A percentile compares a stretch with the other conserved stretches of the same genome.
These are phyloP conservation scores for Ophiostoma ips DNA, from an alignment of 2,329 filamentous ascomycete genomes.

Conservation along the genomic window DNA sequence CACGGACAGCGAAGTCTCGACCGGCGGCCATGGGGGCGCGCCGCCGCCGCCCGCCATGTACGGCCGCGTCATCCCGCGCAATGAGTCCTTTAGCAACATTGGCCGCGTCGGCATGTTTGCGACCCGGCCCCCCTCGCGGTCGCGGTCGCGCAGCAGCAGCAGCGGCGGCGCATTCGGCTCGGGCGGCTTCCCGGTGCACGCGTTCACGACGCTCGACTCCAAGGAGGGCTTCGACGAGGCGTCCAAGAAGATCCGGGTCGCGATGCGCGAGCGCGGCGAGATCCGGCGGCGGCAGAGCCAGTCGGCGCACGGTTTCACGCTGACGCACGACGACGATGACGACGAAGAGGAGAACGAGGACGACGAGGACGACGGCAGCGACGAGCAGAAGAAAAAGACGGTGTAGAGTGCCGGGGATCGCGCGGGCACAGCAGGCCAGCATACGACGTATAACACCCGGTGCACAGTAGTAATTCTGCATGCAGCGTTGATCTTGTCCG, in stretches of 20 bases:
- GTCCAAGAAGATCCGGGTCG: conserved; percentile 66
- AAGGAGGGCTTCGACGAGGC: conserved; percentile 69
- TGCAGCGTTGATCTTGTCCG: no score
- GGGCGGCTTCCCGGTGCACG: conserved; percentile 50
- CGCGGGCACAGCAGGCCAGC: no score
- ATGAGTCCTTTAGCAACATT: conserved; percentile 89
- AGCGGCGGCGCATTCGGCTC: conserved; percentile 48
- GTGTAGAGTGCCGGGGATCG: conserved; percentile 3
- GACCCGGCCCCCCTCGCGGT: conserved; percentile 61
- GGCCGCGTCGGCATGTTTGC: conserved; percentile 81
- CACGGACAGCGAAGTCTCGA: conserved; percentile 36
- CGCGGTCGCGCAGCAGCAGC: conserved; percentile 63
- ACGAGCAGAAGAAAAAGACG: conserved; percentile 9
- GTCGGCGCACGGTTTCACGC: conserved; percentile 9
- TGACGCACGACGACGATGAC: conserved; percentile 11
- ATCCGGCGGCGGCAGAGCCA: conserved; percentile 40
- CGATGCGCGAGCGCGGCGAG: conserved; percentile 67
- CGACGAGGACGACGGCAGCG: conserved; percentile 11
- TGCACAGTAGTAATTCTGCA: no score
- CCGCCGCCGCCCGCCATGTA: conserved; percentile 32
- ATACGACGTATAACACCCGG: no score
- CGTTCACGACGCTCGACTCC: conserved; percentile 53
- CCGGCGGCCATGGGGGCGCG: background rate
- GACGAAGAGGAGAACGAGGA: conserved; percentile 10
- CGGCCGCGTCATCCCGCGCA: conserved; percentile 52